Evolutionary conservation across 1,284 basidiomycete genomes (phyloP).

Genomic region (Fomitiporia mediterranea): DNA sequence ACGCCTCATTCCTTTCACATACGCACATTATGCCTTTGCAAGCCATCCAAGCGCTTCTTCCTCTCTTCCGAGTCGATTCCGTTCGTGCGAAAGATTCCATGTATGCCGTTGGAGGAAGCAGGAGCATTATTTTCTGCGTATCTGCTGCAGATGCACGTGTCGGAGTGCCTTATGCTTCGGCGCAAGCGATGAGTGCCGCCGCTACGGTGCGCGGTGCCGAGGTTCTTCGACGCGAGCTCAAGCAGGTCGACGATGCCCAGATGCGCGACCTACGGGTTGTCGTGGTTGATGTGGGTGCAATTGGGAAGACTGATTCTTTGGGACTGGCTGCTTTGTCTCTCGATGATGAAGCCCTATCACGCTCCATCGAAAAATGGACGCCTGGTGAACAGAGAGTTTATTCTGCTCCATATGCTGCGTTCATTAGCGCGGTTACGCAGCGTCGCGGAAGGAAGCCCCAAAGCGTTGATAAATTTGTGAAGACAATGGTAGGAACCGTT

Average conservation of each 20-base stretch:
- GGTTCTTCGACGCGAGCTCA: constrained; percentile 65
- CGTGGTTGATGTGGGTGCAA: constrained; percentile 61
- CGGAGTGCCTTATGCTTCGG: constrained; percentile 63
- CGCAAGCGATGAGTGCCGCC: constrained; percentile 68
- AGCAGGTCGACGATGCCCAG: constrained; percentile 41
- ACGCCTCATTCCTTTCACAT: constrained; percentile 62
- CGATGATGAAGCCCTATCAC: constrained; percentile 37
- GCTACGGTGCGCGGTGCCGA: constrained; percentile 65
- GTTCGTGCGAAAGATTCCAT: constrained; percentile 42
- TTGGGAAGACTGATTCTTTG: constrained; percentile 37
- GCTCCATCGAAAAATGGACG: constrained; percentile 60
- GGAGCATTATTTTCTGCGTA: constrained; percentile 65
- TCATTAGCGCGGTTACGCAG: constrained; percentile 46
- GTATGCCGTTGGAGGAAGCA: constrained; percentile 41
- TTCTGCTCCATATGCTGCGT: constrained; percentile 47
- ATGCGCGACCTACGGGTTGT: constrained; percentile 61
- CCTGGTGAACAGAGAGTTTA: constrained; percentile 66
- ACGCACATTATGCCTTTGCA: constrained; percentile 73
- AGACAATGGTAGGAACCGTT: constrained; percentile 46
- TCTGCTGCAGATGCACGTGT: constrained; percentile 64
- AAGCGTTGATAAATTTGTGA: constrained; percentile 53
- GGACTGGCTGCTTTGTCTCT: constrained; percentile 23
- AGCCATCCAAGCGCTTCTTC: constrained; percentile 69
- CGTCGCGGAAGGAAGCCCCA: constrained; percentile 45
- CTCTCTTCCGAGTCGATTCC: constrained; percentile 61